Evolutionary conservation across 2,329 filamentous ascomycete species (phyloP).

Genomic region (Proliferodiscus dingleyae): DNA sequence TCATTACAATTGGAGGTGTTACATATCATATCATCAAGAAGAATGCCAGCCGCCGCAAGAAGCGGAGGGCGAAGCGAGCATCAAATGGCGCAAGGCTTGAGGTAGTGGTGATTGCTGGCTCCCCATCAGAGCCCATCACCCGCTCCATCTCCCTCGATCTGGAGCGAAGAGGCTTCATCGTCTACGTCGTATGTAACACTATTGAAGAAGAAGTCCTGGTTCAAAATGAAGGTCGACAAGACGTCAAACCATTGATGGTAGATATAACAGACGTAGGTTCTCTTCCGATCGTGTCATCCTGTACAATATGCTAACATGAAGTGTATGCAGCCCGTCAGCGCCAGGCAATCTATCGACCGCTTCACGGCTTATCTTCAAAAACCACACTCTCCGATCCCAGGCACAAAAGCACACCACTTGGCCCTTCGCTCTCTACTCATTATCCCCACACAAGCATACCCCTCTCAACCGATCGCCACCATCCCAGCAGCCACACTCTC

Average conservation of each 20-base stretch:
- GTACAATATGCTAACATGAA: constrained; percentile 14
- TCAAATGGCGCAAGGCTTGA: constrained; percentile 81
- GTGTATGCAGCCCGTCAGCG: constrained; percentile 55
- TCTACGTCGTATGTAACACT: constrained; percentile 85
- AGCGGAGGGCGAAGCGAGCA: constrained; percentile 72
- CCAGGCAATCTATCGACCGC: constrained; percentile 62
- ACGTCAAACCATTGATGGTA: constrained; percentile 76
- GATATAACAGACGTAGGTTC: constrained; percentile 72
- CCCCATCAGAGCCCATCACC: constrained; percentile 76
- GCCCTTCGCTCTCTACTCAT: constrained; percentile 75
- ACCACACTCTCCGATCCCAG: constrained; percentile 70
- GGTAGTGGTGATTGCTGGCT: constrained; percentile 84
- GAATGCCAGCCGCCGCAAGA: constrained; percentile 53
- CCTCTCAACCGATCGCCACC: constrained; percentile 78
- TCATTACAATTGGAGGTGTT: constrained; percentile 66
- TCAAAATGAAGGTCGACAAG: constrained; percentile 68
- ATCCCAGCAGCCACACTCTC: constrained; percentile 80
- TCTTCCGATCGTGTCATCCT: neutral
- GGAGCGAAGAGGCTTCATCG: constrained; percentile 86
- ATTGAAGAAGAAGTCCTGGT: constrained; percentile 79
- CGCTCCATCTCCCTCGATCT: constrained; percentile 79
- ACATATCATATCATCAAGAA: constrained; percentile 45
- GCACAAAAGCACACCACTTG: constrained; percentile 70
- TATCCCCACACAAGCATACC: constrained; percentile 75
- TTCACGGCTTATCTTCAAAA: constrained; percentile 68